Conservation (phyloP, 2,329 filamentous ascomycete species). For the Diaporthe sp. region DNA sequence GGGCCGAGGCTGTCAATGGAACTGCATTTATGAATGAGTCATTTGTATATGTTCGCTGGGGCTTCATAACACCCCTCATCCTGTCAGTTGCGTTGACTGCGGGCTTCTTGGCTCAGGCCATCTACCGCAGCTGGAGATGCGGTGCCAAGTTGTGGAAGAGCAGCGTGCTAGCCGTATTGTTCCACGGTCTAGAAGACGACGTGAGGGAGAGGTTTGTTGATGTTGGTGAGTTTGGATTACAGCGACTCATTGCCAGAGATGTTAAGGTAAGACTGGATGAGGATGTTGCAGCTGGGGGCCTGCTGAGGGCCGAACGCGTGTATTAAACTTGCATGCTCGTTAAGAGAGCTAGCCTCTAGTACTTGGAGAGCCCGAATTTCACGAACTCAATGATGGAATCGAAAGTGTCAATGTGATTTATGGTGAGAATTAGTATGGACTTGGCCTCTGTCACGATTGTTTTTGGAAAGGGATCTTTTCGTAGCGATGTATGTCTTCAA, state of each 20-base stretch:
- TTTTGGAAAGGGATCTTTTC: not conserved
- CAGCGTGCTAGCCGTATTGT: constrained; percentile 52
- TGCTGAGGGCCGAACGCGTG: constrained; percentile 16
- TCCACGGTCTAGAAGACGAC: constrained; percentile 53
- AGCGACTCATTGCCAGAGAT: constrained; percentile 46
- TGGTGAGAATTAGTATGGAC: not conserved
- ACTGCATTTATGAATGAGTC: constrained; percentile 48
- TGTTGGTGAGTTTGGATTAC: constrained; percentile 43
- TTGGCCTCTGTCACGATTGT: not conserved
- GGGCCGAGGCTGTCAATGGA: constrained; percentile 48
- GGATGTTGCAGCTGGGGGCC: constrained; percentile 12
- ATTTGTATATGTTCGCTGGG: constrained; percentile 54
- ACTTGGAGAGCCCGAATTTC: not conserved
- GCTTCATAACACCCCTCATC: constrained; percentile 51
- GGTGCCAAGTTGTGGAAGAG: constrained; percentile 53
- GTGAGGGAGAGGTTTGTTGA: constrained; percentile 45
- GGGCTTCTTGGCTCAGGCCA: constrained; percentile 49
- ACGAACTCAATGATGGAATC: not conserved
- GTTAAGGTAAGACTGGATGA: constrained; percentile 49
- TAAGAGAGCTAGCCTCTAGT: not conserved
- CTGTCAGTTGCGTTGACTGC: constrained; percentile 49
- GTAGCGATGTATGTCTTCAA: not conserved
- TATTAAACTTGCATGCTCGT: not conserved
- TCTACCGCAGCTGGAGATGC: constrained; percentile 46
- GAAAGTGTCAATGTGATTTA: not conserved